Evolutionary conservation across 176 grass and related monocot species (phyloP), one percentile per base, ranked within the genome.

Genomic region (Pontederia crassipes): DNA sequence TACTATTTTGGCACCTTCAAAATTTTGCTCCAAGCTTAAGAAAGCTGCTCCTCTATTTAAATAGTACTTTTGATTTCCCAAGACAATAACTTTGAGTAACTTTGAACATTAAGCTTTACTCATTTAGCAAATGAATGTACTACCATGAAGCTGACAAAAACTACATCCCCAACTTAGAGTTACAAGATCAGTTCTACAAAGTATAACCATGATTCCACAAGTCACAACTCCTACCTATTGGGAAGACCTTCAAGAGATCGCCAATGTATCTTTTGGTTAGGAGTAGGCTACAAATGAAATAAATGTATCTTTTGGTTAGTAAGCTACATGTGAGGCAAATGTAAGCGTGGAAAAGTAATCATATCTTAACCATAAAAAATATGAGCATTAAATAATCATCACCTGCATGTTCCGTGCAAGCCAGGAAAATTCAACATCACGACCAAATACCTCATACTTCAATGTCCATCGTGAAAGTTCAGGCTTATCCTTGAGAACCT

Each of bases 181-280:
- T 40, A 40, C 6, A 24, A 24, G 20, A 40, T 40, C 2, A 40
- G 32, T 40, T 7, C 32, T 24, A 24, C 20, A 7, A 3, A 40
- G 32, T 40, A 40, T 40, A 40, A 40, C 32, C 32, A 40, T 40
- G 32, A 0, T 4, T 40, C 32, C 32, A 40, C 6, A 40, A 40
- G 32, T 40, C 6, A 40, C 32, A 40, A 7, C 2, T 40, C 28
- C 46, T 61, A 97, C 93, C 93, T 92, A 67, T 98, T 98, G 50
- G 76, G 77, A 83, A 98, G 81, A 67, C 93, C 93, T 83, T 98
- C 88, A 62, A 98, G 82, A 61, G 93, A 98, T 13, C 93, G 59
- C 93, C 93, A 98, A 58, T 98, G 93, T 18, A 98, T 98, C 69
- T 98, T 98, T 77, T 98, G 93, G 65, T 98, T 89, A 78, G 83